phyloP scores from a whole-genome alignment of 1,284 basidiomycete genomes.

The Ganoderma lucidum region DNA sequence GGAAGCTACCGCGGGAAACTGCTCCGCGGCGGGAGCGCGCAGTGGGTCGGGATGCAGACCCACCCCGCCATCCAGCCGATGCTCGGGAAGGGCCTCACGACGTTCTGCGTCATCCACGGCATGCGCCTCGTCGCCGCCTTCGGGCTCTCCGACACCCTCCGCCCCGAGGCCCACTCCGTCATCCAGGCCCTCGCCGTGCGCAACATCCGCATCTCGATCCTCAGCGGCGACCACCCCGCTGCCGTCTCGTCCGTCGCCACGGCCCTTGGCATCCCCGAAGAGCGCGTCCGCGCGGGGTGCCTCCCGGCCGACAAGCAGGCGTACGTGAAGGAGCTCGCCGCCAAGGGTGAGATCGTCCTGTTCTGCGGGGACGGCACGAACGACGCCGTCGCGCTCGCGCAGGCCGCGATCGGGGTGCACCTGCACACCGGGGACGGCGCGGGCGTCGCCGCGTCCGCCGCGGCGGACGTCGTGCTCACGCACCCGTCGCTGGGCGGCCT shows the following conservation, averaged over 20 bases:
- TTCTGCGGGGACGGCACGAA: slow-evolving; percentile 61
- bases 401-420: slow-evolving; percentile 58
- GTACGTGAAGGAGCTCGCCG: slow-evolving; percentile 49
- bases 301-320: slow-evolving; percentile 60
- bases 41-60: slow-evolving; percentile 40
- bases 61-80: slow-evolving; percentile 35
- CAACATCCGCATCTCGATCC: slow-evolving; percentile 54
- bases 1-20: slow-evolving; percentile 37
- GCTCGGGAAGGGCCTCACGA: slow-evolving; percentile 41
- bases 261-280: slow-evolving; percentile 48
- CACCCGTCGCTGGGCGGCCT: slow-evolving; percentile 47
- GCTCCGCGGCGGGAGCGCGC: slow-evolving; percentile 47
- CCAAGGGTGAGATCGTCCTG: slow-evolving; percentile 41
- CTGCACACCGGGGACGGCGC: slow-evolving; percentile 51
- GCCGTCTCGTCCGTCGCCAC: slow-evolving; percentile 59
- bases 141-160: slow-evolving; percentile 57
- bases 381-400: slow-evolving; percentile 60
- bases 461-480: slow-evolving; percentile 58
- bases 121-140: slow-evolving; percentile 48
- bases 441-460: slow-evolving; percentile 49
- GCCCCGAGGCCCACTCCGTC: slow-evolving; percentile 51
- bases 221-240: slow-evolving; percentile 61
- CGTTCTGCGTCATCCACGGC: slow-evolving; percentile 47
- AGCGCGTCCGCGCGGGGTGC: slow-evolving; percentile 54
- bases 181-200: slow-evolving; percentile 47